phyloP scores from a whole-genome alignment of 2,329 filamentous ascomycete genomes.

The Parastagonospora nodorum region DNA sequence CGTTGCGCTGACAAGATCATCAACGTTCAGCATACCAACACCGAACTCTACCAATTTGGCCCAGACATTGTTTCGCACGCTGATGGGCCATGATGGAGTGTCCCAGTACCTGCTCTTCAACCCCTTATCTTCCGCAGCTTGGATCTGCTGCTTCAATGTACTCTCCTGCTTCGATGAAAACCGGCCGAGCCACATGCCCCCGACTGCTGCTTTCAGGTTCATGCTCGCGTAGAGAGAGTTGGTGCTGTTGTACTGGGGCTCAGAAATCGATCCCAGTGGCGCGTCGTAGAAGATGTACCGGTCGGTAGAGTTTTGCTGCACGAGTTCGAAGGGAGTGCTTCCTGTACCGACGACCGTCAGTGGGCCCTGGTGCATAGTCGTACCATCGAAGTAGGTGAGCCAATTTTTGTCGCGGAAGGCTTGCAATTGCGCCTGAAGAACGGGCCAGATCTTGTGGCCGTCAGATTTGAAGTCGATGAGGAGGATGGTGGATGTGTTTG shows the following conservation, averaged over 20 bases:
- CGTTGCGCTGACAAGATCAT: constrained; percentile 28
- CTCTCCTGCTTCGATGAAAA: constrained; percentile 18
- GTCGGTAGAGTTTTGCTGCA: constrained; percentile 59
- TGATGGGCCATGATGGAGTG: constrained; percentile 29
- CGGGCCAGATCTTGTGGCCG: constrained; percentile 57
- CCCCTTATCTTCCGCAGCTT: constrained; percentile 22
- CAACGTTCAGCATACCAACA: constrained; percentile 26
- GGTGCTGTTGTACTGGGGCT: constrained; percentile 23
- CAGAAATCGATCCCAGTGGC: constrained; percentile 54
- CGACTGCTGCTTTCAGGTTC: constrained; percentile 25
- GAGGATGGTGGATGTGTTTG: constrained; percentile 57
- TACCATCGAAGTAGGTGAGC: constrained; percentile 56
- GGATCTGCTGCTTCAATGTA: constrained; percentile 23
- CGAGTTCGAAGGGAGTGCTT: constrained; percentile 62
- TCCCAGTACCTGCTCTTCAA: constrained; percentile 29
- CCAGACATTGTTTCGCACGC: constrained; percentile 24
- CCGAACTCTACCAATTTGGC: constrained; percentile 16
- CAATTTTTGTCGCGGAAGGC: constrained; percentile 64
- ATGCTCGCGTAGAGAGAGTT: constrained; percentile 38
- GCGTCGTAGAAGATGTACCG: constrained; percentile 71
- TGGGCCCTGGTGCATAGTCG: constrained; percentile 57
- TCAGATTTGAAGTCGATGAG: constrained; percentile 73
- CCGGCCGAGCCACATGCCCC: constrained; percentile 14
- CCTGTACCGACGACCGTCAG: constrained; percentile 74
- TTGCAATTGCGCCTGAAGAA: constrained; percentile 61